These are phyloP conservation scores for Ceratobasidium papillatum DNA, from an alignment of 1,284 basidiomycete species.

Conservation along the genomic window DNA sequence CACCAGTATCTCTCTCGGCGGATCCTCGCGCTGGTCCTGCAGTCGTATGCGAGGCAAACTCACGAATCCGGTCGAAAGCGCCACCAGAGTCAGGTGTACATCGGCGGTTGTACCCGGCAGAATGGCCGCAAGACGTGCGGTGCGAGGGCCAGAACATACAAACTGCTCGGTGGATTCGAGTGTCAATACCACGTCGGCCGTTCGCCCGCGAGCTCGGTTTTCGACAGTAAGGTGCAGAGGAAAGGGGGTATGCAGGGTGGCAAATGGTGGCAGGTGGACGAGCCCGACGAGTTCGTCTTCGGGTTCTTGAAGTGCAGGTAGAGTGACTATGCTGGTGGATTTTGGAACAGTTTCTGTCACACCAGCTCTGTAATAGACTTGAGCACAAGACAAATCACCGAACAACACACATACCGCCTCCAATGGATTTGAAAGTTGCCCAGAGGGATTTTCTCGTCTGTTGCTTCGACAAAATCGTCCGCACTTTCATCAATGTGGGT, in stretches of 20 bases:
- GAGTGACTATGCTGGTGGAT: constrained; percentile 60
- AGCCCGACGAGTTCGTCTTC: constrained; percentile 69
- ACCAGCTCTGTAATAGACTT: background rate
- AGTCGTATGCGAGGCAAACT: constrained; percentile 40
- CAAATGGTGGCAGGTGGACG: constrained; percentile 64
- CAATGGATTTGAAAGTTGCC: constrained; percentile 71
- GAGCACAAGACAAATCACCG: background rate
- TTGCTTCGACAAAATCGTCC: constrained; percentile 51
- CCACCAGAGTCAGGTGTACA: constrained; percentile 70
- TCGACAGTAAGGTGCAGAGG: constrained; percentile 66
- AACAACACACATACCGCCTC: constrained; percentile 62
- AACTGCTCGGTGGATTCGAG: constrained; percentile 72
- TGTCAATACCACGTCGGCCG: constrained; percentile 71
- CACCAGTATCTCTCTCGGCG: background rate
- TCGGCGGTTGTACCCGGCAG: constrained; percentile 73
- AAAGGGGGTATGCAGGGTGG: constrained; percentile 68
- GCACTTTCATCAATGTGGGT: constrained; percentile 59
- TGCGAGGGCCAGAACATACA: constrained; percentile 73
- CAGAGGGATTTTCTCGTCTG: constrained; percentile 54
- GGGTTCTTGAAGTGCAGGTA: constrained; percentile 69
- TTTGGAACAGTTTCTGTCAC: background rate
- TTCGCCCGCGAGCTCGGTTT: constrained; percentile 67
- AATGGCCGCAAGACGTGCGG: constrained; percentile 69
- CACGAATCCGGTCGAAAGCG: constrained; percentile 53
- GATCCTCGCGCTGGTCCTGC: constrained; percentile 18